Percentiles rank a stretch among this genome's conserved stretches.
phyloP scores from a whole-genome alignment of 129 eudicot species.

The Flaveria robusta region DNA sequence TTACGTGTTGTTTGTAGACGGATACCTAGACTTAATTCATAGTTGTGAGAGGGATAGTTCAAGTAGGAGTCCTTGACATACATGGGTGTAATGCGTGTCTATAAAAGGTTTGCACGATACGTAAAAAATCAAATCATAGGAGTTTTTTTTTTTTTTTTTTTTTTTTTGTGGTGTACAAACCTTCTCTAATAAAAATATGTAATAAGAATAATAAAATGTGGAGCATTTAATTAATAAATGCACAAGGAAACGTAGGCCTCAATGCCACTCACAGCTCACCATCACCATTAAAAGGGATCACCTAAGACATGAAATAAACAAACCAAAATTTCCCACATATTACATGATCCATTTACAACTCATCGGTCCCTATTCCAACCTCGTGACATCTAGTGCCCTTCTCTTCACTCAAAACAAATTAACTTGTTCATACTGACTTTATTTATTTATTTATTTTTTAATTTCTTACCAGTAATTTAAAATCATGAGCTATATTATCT shows the following conservation, averaged over 20 bases:
- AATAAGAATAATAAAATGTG: not conserved
- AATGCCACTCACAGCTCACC: not conserved
- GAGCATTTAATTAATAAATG: slow-evolving; percentile 2
- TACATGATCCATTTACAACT: not conserved
- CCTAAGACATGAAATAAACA: slow-evolving; percentile 18
- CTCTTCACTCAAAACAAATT: not conserved
- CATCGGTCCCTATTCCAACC: slow-evolving; percentile 30
- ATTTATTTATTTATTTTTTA: not conserved
- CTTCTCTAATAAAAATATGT: not conserved
- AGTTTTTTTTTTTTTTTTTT: too few relatives aligned
- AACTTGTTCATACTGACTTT: not conserved
- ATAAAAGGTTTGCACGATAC: not conserved
- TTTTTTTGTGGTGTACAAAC: not conserved
- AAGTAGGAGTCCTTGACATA: not conserved
- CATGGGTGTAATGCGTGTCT: not conserved
- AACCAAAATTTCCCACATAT: slow-evolving; percentile 32
- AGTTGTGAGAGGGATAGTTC: not conserved
- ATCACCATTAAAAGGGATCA: slow-evolving; percentile 28
- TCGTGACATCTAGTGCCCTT: slow-evolving; percentile 31
- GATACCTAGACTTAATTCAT: slow-evolving; percentile 2
- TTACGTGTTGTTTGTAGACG: not conserved
- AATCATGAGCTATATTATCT: too few relatives aligned
- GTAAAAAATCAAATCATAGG: not conserved
- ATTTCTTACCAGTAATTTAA: too few relatives aligned
- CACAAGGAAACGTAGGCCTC: not conserved